Evolutionary conservation across 2,329 filamentous ascomycete species (phyloP).

Genomic region (Macroventuria anomochaeta): DNA sequence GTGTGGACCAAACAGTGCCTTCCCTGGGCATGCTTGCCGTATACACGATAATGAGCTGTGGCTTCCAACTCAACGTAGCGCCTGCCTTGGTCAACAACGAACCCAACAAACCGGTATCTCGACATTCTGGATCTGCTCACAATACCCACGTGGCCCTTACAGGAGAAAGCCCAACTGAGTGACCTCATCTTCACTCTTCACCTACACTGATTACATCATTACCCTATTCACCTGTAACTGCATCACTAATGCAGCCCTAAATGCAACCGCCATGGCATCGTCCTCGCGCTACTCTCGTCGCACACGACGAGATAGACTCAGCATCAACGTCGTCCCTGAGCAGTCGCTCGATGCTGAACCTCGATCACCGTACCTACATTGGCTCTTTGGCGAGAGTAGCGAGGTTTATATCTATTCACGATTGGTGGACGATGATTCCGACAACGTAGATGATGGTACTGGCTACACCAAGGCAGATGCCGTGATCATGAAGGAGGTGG

Average conservation of each 20-base stretch:
- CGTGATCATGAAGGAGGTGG: constrained; percentile 24
- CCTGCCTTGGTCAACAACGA: not conserved
- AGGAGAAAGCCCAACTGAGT: not conserved
- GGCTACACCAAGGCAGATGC: constrained; percentile 15
- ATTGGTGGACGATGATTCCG: not conserved
- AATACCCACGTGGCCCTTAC: not conserved
- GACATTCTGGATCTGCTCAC: not conserved
- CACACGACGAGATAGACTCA: constrained; percentile 13
- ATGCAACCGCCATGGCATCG: not conserved
- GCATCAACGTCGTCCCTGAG: constrained; percentile 16
- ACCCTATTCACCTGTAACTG: not conserved
- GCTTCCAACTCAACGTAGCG: not conserved
- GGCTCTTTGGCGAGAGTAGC: constrained; percentile 13
- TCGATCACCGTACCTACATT: constrained; percentile 10
- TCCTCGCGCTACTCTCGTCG: not conserved
- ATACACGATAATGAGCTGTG: not conserved
- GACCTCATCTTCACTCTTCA: not conserved
- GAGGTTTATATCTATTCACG: constrained; percentile 2
- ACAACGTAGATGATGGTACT: not conserved
- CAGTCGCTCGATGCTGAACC: constrained; percentile 8
- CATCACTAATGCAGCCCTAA: not conserved
- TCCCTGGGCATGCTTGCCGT: too few species aligned
- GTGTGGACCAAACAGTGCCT: not conserved
- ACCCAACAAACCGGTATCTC: not conserved
- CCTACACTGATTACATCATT: not conserved